phyloP scores from a whole-genome alignment of 768 basidiomycete genomes.

The Leccinum barrowsii region DNA sequence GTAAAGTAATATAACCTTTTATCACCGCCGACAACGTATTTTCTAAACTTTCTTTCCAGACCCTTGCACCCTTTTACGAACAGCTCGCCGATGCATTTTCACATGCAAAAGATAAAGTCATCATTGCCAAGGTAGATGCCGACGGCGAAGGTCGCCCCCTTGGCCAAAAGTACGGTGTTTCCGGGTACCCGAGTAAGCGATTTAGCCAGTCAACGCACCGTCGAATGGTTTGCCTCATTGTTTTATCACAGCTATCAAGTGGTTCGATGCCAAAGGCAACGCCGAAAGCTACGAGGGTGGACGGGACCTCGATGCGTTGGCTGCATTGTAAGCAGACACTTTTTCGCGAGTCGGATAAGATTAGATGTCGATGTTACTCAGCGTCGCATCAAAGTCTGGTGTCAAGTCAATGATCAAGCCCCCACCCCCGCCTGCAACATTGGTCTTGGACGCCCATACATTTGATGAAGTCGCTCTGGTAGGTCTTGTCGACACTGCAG shows the following conservation, averaged over 20 bases:
- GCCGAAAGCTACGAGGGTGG: conserved; percentile 69
- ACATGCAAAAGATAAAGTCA: conserved; percentile 74
- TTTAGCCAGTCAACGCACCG: background rate
- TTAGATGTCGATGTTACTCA: conserved; percentile 29
- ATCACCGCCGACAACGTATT: background rate
- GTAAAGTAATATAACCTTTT: conserved; percentile 56
- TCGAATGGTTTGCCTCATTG: conserved; percentile 2
- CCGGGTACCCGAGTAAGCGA: conserved; percentile 79
- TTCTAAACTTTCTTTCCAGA: conserved; percentile 41
- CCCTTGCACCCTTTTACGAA: conserved; percentile 85
- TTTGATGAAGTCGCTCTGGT: conserved; percentile 77
- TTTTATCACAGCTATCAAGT: conserved; percentile 68
- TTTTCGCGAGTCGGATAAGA: background rate
- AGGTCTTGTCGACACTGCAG: conserved; percentile 17
- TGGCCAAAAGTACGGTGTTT: conserved; percentile 75
- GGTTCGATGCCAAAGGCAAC: conserved; percentile 75
- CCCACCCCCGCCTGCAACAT: conserved; percentile 70
- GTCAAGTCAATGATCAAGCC: conserved; percentile 87
- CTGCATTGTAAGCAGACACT: conserved; percentile 56
- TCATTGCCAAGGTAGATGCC: conserved; percentile 90
- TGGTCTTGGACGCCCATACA: conserved; percentile 63
- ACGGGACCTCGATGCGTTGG: conserved; percentile 77
- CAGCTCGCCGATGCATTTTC: conserved; percentile 85
- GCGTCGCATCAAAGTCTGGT: conserved; percentile 70
- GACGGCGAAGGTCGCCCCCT: conserved; percentile 80